Conservation (phyloP, 768 basidiomycete species). For the Peribolospora baueri region DNA sequence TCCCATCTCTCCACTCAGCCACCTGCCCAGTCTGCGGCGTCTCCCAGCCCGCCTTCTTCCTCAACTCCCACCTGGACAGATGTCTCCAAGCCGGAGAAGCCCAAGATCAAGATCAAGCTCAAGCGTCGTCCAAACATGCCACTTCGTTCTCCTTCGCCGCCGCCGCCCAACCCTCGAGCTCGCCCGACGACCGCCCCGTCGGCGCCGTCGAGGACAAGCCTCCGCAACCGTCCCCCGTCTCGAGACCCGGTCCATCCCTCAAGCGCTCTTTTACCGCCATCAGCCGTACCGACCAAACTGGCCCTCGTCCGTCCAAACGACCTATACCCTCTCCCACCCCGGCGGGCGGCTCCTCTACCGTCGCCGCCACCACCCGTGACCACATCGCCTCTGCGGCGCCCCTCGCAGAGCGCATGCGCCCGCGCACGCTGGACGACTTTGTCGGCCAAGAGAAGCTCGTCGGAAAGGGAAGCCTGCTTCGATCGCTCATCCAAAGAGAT, state of each 20-base stretch:
- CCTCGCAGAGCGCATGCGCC: slow-evolving; percentile 49
- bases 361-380: not conserved
- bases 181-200: too few species aligned
- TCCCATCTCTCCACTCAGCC: not conserved
- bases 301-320: slow-evolving; percentile 2
- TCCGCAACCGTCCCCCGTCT: too few species aligned
- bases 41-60: slow-evolving; percentile 22
- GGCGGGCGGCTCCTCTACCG: slow-evolving; percentile 10
- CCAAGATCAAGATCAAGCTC: not conserved
- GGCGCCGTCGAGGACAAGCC: too few species aligned
- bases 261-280: too few species aligned
- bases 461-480: slow-evolving; percentile 33
- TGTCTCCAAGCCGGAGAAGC: slow-evolving; percentile 7
- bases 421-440: slow-evolving; percentile 36
- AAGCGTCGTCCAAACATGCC: not conserved
- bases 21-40: slow-evolving; percentile 30
- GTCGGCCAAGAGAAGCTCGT: slow-evolving; percentile 47
- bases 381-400: slow-evolving; percentile 25
- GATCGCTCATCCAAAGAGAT: slow-evolving; percentile 29
- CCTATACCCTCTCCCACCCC: slow-evolving; percentile 11
- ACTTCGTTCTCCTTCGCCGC: not conserved
- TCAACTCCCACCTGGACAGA: slow-evolving; percentile 33
- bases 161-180: not conserved
- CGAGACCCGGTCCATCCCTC: too few species aligned
- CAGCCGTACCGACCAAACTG: slow-evolving; percentile 1